These are phyloP conservation scores for Saccharomycopsis schoenii DNA, from an alignment of 805 yeast genomes.

Conservation along the genomic window DNA sequence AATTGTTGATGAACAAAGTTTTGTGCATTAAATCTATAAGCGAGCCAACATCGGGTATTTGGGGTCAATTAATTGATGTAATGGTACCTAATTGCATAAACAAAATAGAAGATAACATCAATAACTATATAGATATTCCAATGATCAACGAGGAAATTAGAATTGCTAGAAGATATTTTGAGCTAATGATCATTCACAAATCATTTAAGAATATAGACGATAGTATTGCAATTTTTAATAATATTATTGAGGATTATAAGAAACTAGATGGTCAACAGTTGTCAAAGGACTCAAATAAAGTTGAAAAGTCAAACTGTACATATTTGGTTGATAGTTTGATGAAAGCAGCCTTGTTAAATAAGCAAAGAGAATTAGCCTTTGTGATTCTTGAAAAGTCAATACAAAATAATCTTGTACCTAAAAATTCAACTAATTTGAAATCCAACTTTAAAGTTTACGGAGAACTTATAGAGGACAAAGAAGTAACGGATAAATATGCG, in stretches of 20 bases:
- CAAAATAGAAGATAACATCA: neutral
- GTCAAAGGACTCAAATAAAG: neutral
- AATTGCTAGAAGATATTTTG: neutral
- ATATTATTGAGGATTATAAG: constrained; percentile 1
- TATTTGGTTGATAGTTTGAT: constrained; percentile 13
- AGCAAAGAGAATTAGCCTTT: constrained; percentile 14
- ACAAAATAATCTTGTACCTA: constrained; percentile 3
- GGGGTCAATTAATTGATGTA: neutral
- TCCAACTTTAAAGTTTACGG: constrained; percentile 10
- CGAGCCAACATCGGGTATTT: neutral
- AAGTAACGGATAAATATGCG: neutral
- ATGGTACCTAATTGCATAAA: neutral
- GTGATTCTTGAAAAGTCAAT: constrained; percentile 14
- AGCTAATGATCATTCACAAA: neutral
- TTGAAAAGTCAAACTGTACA: neutral
- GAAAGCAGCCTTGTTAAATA: constrained; percentile 7
- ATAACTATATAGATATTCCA: neutral
- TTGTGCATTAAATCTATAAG: neutral
- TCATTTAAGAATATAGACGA: constrained; percentile 4
- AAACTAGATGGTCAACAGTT: neutral
- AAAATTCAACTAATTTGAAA: neutral
- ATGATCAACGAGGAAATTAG: neutral
- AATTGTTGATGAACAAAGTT: neutral
- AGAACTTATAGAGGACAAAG: constrained; percentile 2
- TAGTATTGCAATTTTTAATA: constrained; percentile 8